Base-by-base conservation (phyloP, 2,329 filamentous ascomycete species). In the Alternaria gaisen region DNA sequence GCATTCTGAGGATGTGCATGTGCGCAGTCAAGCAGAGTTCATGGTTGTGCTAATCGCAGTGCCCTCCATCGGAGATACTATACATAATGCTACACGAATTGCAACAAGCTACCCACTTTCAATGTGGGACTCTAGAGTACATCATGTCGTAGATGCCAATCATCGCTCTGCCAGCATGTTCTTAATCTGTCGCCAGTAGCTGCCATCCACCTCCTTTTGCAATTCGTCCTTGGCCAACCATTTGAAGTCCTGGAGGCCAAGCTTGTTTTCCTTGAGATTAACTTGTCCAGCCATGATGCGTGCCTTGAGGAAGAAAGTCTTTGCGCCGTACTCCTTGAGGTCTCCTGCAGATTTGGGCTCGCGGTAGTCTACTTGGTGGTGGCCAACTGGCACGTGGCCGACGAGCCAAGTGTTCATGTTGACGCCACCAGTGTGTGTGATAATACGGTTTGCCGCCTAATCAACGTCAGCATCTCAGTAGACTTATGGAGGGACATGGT, bases 331-430 rank as follows among this genome's bases (percentile, higher is more conserved):
- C 56, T 85, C 80, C 67, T 83, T 74, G 65, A 65, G 65, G 3
- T 22, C 16, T 22, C 70, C 72, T 5, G 66, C 58, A 1, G 67
- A 40, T 3, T 58, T 65, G 4, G 67, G 52, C 32, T 67, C 74
- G 78, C 69, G 85, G 84, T 83, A 85, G 64, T 87, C 82, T 63
- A 82, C 82, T 68, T 91, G 84, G 73, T 91, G 82, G 81, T 97
- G 91, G 26, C 94, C 94, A 60, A 97, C 87, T 11, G 95, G 95
- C 60, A 91, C 91, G 72, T 93, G 93, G 62, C 93, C 94, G 53
- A 99, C 91, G 70, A 98, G 88, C 94, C 95, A 99, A 56, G 93
- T 97, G 83, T 98, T 98, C 94, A 99, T 98, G 85, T 99, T 96
- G 63, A 91, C 82, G 60, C 95, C 95, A 10, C 90, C 93, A 4